phyloP scores from a whole-genome alignment of 2,329 filamentous ascomycete genomes.

The Pezicula rhizophila region DNA sequence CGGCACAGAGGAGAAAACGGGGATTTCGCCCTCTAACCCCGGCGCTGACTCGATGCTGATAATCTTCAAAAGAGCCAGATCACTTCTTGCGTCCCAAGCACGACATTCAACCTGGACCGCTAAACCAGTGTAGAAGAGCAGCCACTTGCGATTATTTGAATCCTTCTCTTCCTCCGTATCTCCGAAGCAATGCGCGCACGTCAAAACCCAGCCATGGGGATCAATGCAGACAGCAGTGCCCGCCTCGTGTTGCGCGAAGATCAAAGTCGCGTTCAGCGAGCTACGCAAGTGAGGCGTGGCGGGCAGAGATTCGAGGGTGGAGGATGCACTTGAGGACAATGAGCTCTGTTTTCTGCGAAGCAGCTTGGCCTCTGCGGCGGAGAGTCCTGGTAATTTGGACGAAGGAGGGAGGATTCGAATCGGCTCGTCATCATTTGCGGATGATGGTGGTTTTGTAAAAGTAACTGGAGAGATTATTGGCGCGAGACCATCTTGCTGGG shows the following conservation, averaged over 20 bases:
- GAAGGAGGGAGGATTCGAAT: no score
- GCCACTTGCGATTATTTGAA: constrained; percentile 27
- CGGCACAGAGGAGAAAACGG: background rate
- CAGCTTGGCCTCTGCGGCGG: background rate
- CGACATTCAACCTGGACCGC: constrained; percentile 33
- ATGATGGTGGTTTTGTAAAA: no score
- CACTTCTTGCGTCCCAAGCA: constrained; percentile 28
- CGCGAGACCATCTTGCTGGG: no score
- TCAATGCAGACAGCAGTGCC: constrained; percentile 46
- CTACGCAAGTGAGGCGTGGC: background rate
- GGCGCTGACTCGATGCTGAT: constrained; percentile 22
- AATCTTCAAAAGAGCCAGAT: constrained; percentile 41
- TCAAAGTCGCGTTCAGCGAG: constrained; percentile 28
- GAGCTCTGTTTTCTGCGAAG: background rate
- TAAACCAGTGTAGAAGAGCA: constrained; percentile 34
- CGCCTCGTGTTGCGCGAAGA: constrained; percentile 44
- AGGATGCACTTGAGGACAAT: background rate
- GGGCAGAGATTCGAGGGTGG: background rate
- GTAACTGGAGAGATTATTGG: no score
- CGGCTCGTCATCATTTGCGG: no score
- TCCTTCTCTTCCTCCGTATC: constrained; percentile 33
- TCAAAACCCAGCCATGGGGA: constrained; percentile 37
- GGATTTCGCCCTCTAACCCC: background rate
- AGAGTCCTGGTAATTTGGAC: background rate
- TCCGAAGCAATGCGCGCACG: constrained; percentile 45